Conservation (phyloP, 2,329 filamentous ascomycete species). For the Blastomyces gilchristii region DNA sequence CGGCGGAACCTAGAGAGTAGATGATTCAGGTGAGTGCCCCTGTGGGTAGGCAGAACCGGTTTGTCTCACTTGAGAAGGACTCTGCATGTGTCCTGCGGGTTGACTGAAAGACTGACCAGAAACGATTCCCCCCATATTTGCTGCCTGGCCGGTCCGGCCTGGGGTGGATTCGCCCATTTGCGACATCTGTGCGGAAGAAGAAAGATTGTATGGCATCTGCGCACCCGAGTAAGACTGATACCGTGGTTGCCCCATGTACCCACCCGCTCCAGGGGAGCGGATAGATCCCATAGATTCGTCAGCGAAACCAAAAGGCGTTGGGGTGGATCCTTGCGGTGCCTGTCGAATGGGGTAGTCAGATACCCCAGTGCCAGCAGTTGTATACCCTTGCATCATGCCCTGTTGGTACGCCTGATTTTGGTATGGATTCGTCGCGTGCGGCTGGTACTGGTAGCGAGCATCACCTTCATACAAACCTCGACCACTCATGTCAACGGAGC, state of each 20-base stretch:
- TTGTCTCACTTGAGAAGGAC: conserved; percentile 8
- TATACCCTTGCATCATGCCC: conserved; percentile 27
- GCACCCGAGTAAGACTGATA: conserved; percentile 13
- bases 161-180: conserved; percentile 7
- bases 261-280: conserved; percentile 17
- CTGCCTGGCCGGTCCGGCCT: conserved; percentile 1
- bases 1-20: conserved; percentile 3
- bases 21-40: conserved; percentile 6
- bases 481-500: conserved; percentile 30
- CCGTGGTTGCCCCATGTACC: conserved; percentile 22
- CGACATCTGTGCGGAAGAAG: conserved; percentile 1
- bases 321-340: not conserved
- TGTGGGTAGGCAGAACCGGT: conserved; percentile 7
- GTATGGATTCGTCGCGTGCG: conserved; percentile 25
- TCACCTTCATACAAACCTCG: conserved; percentile 30
- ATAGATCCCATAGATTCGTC: conserved; percentile 29
- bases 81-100: conserved; percentile 6
- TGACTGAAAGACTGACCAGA: conserved; percentile 7
- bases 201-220: conserved; percentile 6
- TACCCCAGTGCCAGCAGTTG: conserved; percentile 21
- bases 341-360: conserved; percentile 5
- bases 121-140: conserved; percentile 6
- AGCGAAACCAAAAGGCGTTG: not conserved
- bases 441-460: conserved; percentile 29
- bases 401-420: conserved; percentile 27